phyloP scores from a whole-genome alignment of 2,329 filamentous ascomycete genomes.

The Colletotrichum nymphaeae region DNA sequence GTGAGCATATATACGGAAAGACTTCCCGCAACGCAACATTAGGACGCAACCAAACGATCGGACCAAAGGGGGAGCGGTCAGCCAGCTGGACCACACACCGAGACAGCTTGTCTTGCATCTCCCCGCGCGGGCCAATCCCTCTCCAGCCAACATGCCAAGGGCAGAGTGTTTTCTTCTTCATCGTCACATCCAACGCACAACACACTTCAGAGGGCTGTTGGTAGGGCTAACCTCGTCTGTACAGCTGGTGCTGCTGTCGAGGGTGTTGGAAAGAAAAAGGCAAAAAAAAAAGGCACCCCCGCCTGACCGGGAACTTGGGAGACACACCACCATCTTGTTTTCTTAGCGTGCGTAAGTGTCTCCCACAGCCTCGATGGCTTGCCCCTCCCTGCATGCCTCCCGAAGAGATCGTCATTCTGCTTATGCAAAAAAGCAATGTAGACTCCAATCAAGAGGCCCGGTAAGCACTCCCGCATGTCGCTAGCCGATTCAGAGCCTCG shows the following conservation, averaged over 20 bases:
- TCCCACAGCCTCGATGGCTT: constrained; percentile 27
- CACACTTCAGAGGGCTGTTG: constrained; percentile 6
- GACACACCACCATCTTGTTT: constrained; percentile 31
- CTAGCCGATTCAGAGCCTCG: constrained; percentile 29
- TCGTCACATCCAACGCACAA: constrained; percentile 27
- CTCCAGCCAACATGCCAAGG: constrained; percentile 28
- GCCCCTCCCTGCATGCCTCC: constrained; percentile 33
- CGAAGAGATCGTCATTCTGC: constrained; percentile 29
- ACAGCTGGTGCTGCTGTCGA: constrained; percentile 7
- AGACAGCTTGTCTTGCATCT: constrained; percentile 31
- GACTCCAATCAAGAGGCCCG: constrained; percentile 18
- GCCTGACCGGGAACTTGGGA: constrained; percentile 33
- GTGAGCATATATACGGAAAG: constrained; percentile 27
- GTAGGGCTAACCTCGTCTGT: constrained; percentile 34
- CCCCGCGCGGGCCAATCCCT: constrained; percentile 29
- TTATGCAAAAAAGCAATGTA: constrained; percentile 31
- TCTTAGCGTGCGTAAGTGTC: constrained; percentile 31
- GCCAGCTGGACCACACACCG: constrained; percentile 21
- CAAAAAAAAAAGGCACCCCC: constrained; percentile 10
- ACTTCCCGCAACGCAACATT: neutral
- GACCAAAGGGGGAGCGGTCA: constrained; percentile 30
- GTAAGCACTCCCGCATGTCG: constrained; percentile 17
- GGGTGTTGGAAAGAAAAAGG: neutral
- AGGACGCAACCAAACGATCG: constrained; percentile 19
- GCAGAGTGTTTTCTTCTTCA: constrained; percentile 20